These are phyloP conservation scores for Penicillium brevicompactum DNA, from an alignment of 2,329 filamentous ascomycete genomes.

Conservation along the genomic window DNA sequence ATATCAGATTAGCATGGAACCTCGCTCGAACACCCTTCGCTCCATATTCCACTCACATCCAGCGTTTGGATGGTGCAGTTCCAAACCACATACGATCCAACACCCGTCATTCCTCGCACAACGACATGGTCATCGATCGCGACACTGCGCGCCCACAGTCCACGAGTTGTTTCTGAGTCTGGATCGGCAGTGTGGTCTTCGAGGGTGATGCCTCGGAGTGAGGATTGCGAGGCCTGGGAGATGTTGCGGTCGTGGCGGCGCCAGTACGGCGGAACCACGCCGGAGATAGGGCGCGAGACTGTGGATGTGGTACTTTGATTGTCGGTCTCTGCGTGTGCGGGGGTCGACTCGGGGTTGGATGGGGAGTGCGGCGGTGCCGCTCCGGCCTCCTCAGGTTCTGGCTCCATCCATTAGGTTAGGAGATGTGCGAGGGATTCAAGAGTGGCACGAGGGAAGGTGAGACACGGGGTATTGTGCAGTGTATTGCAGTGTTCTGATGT, in stretches of 20 bases:
- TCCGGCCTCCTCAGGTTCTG: constrained; percentile 41
- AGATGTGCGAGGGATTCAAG: not conserved
- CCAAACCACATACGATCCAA: constrained; percentile 95
- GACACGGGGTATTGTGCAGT: not conserved
- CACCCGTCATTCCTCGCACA: constrained; percentile 59
- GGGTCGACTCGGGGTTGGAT: constrained; percentile 15
- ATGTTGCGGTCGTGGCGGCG: constrained; percentile 42
- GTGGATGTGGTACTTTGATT: constrained; percentile 16
- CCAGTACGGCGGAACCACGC: constrained; percentile 50
- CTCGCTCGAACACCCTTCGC: not conserved
- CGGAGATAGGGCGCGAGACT: constrained; percentile 27
- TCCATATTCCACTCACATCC: constrained; percentile 58
- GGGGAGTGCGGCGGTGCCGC: constrained; percentile 31
- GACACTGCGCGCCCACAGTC: constrained; percentile 65
- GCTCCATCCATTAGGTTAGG: constrained; percentile 45
- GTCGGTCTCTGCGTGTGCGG: constrained; percentile 5
- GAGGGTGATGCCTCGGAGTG: constrained; percentile 55
- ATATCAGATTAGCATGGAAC: constrained; percentile 1
- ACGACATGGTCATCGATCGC: constrained; percentile 64
- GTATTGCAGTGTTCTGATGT: not conserved
- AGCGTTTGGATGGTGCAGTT: constrained; percentile 86
- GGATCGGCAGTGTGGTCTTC: constrained; percentile 66
- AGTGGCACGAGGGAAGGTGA: not conserved
- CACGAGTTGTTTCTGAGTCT: constrained; percentile 56
- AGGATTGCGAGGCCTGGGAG: constrained; percentile 45